Conservation (phyloP, 139 green algal species). For the Volvox africanus region DNA sequence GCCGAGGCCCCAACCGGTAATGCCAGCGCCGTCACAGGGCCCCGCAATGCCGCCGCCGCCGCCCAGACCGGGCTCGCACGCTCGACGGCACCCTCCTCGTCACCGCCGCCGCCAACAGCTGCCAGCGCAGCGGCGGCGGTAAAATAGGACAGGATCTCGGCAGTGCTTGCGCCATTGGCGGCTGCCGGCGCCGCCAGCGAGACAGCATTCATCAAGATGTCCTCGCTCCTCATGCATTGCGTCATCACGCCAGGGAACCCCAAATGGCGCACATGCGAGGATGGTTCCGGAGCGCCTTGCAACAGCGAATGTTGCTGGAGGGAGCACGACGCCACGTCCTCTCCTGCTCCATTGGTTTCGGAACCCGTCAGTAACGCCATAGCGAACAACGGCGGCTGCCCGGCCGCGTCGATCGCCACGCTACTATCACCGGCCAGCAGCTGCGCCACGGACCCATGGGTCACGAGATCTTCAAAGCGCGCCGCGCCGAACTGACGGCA, state of each 20-base stretch:
- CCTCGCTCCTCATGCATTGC: neutral
- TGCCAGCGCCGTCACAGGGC: neutral
- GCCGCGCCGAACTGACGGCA: constrained; percentile 13
- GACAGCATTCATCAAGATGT: neutral
- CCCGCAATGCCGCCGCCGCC: neutral
- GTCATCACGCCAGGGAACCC: too few relatives aligned
- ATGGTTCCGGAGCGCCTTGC: too few relatives aligned
- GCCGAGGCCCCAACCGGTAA: neutral
- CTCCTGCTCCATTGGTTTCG: neutral
- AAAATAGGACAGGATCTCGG: neutral
- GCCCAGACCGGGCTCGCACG: neutral
- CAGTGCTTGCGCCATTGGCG: neutral
- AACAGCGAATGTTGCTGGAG: too few relatives aligned
- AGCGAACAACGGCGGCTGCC: neutral
- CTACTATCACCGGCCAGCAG: neutral
- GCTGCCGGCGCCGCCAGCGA: neutral
- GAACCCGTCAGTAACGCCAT: neutral
- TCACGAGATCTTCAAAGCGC: neutral
- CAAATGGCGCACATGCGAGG: too few relatives aligned
- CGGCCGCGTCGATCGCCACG: too few relatives aligned
- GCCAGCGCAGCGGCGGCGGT: neutral
- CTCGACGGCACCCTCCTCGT: neutral
- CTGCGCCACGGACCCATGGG: neutral
- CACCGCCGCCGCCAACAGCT: neutral
- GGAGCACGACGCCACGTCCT: too few relatives aligned